These are phyloP conservation scores for Chrysanthemum seticuspe DNA, from an alignment of 129 eudicot genomes.

Conservation along the genomic window DNA sequence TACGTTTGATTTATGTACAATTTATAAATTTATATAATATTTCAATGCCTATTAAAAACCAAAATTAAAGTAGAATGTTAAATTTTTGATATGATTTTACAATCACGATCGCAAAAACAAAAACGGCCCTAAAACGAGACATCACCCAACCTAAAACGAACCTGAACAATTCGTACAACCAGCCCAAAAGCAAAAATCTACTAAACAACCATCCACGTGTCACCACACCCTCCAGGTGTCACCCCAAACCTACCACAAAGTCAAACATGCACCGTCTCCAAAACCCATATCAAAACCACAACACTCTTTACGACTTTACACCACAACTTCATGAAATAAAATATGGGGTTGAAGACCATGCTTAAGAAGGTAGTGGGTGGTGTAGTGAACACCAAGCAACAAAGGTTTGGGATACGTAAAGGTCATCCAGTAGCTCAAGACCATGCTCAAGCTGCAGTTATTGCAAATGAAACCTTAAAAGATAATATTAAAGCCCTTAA, in stretches of 20 bases:
- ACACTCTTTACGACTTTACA: not conserved
- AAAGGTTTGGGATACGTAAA: slow-evolving; percentile 47
- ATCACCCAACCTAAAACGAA: no score
- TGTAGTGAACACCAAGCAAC: slow-evolving; percentile 26
- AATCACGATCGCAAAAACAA: no score
- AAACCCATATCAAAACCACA: not conserved
- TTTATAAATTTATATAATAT: no score
- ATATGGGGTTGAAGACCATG: slow-evolving; percentile 21
- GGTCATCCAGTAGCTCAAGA: slow-evolving; percentile 57
- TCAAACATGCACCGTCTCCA: slow-evolving; percentile 18
- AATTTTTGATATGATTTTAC: no score
- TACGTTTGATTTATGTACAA: no score
- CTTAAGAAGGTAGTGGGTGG: slow-evolving; percentile 19
- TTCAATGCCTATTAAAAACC: no score
- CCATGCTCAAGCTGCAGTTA: slow-evolving; percentile 54
- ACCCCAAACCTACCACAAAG: not conserved
- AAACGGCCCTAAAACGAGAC: no score
- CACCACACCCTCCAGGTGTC: slow-evolving; percentile 24
- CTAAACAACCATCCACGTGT: slow-evolving; percentile 18
- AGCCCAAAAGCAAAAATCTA: not conserved
- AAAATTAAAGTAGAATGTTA: no score
- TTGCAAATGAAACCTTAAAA: slow-evolving; percentile 31
- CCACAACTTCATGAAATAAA: slow-evolving; percentile 9
- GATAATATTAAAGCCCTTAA: slow-evolving; percentile 19
- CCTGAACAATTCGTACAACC: no score